Percentiles rank a stretch among this genome's conserved stretches.
These are phyloP conservation scores for Ilex aquifolium DNA, from an alignment of 257 asterid species.

Conservation along the genomic window DNA sequence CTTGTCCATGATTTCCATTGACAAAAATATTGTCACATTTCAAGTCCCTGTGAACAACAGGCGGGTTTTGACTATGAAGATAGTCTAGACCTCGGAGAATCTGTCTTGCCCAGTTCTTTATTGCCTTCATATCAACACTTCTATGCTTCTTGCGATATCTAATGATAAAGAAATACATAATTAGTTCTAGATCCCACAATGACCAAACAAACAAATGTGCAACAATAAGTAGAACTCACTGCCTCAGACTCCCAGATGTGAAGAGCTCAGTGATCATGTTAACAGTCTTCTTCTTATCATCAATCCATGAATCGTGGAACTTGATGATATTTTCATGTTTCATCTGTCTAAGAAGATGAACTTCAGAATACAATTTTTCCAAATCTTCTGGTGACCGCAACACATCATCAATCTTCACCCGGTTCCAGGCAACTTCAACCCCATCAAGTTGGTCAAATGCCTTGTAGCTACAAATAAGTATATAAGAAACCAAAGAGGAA, in stretches of 20 bases:
- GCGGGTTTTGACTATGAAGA: constrained; percentile 62
- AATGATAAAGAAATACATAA: background rate
- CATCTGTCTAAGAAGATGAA: constrained; percentile 54
- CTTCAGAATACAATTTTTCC: constrained; percentile 71
- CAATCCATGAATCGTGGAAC: constrained; percentile 65
- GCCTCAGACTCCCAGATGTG: constrained; percentile 72
- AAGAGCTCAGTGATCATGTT: constrained; percentile 75
- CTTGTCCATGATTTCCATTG: constrained; percentile 64
- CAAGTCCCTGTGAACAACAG: constrained; percentile 73
- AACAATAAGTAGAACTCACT: constrained; percentile 34
- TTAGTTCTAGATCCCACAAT: background rate
- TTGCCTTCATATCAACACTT: constrained; percentile 52
- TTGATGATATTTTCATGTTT: constrained; percentile 59
- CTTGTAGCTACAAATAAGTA: constrained; percentile 43
- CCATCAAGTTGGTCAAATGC: constrained; percentile 76
- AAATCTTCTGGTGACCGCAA: constrained; percentile 59
- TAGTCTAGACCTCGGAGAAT: constrained; percentile 59
- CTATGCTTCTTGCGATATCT: constrained; percentile 63
- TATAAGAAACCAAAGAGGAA: background rate
- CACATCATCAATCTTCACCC: constrained; percentile 52
- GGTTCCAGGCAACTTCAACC: constrained; percentile 87
- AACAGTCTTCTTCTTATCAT: constrained; percentile 52
- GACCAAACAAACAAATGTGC: constrained; percentile 1
- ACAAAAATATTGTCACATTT: constrained; percentile 78
- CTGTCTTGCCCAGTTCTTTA: constrained; percentile 76